Evolutionary conservation across 345 rosid species (phyloP).

Genomic region (Reutealis trisperma): DNA sequence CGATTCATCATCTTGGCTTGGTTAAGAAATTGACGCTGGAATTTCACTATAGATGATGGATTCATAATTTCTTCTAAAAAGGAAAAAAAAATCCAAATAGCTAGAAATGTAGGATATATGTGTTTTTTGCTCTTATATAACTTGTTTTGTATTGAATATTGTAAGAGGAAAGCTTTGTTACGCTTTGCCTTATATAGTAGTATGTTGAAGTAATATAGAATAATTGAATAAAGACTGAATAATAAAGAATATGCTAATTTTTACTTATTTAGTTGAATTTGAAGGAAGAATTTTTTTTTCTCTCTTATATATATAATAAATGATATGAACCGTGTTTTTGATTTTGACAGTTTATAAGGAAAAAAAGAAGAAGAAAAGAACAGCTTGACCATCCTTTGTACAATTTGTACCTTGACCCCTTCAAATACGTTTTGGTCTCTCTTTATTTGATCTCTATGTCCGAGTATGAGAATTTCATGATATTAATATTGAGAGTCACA

Average conservation of each 20-base stretch:
- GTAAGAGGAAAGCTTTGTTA: too few species aligned
- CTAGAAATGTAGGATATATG: not conserved
- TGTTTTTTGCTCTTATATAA: not conserved
- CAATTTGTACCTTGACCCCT: slow-evolving; percentile 11
- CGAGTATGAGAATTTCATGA: not conserved
- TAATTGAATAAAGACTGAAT: too few species aligned
- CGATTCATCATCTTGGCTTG: slow-evolving; percentile 18
- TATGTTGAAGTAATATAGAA: not conserved
- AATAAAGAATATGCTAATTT: not conserved
- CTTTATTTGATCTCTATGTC: too few species aligned
- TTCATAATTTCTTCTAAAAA: slow-evolving; percentile 15
- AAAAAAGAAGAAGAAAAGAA: too few species aligned
- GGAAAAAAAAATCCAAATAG: not conserved
- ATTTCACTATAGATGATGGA: slow-evolving; percentile 16
- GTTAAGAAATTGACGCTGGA: slow-evolving; percentile 20
- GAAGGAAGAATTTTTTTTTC: not conserved
- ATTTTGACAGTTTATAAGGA: not conserved
- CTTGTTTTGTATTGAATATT: too few species aligned
- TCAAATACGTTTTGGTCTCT: slow-evolving; percentile 19
- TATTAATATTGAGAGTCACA: not conserved
- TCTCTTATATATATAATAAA: not conserved
- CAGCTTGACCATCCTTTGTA: slow-evolving; percentile 8
- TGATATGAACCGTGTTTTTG: not conserved
- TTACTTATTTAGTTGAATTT: slow-evolving; percentile 20
- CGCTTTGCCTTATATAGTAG: not conserved